Evolutionary conservation across 2,329 filamentous ascomycete genomes (phyloP), one percentile per base, ranked within the genome.

Genomic region (Fusarium musae): DNA sequence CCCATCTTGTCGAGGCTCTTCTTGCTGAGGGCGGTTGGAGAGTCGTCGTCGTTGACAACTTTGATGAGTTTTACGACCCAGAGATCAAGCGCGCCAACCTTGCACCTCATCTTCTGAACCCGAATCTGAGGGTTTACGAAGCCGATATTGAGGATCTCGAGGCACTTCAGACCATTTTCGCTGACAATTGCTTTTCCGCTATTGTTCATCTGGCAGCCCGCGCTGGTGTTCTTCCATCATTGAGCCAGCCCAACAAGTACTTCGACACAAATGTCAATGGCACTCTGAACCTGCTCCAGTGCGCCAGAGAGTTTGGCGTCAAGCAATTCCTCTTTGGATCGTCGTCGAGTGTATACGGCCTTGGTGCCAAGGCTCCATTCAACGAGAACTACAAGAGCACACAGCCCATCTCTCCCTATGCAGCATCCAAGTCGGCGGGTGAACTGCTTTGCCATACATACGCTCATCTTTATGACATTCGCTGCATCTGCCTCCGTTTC

Each of bases 201-300:
- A 36, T 67, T 9, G 62, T 50, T 2, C 64, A 67, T 28, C 64
- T 67, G 3, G 64, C 62, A 5, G 64, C 64, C 7, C 44, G 62
- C n/a, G 64, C 64, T 3, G 64, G 64, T 9, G 64, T 66, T 17
- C 62, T 66, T 2, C 64, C 64, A 15, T 66, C 64, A 9, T 17
- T 67, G 2, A 30, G 58, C 4, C 42, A 44, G 16, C 64, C 62
- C 1, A 37, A 44, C 26, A 46, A 59, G 4, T 67, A 67, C 39
- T 67, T 66, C 6, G 64, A 67, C 9, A 59, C 56, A 10, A 67
- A 67, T 3, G 62, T 67, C 12, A 67, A 65, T 34, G 64, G 64
- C 1, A 67, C 64, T 1, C 28, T 67, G 52, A 67, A 67, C n/a
- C 28, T 67, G 2, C 44, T 66, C 3, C 44, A 67, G 16, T 66